These are phyloP conservation scores for Platanthera guangdongensis DNA, from an alignment of 106 monocot species.

Conservation along the genomic window DNA sequence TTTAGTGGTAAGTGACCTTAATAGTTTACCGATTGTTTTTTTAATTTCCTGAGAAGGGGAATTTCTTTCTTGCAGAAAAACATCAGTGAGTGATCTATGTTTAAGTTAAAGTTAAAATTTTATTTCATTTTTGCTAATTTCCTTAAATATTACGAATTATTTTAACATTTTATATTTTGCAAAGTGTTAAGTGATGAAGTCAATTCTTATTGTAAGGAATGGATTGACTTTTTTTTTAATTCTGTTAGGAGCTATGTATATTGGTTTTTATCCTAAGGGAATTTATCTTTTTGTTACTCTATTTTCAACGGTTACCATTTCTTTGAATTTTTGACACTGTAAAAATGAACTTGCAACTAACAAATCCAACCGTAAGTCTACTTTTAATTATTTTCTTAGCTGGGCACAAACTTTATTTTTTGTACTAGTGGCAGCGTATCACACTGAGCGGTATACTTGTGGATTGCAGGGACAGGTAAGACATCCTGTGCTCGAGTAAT, in stretches of 20 bases:
- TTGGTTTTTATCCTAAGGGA: background rate
- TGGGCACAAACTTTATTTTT: background rate
- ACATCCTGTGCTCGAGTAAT: slow-evolving; percentile 95
- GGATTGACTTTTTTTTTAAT: background rate
- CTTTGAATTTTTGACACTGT: background rate
- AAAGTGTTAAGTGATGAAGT: background rate
- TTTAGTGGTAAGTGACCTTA: background rate
- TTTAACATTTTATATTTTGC: background rate
- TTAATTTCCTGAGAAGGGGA: background rate
- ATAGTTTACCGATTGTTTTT: background rate
- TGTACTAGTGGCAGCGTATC: background rate
- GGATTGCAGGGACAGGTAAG: slow-evolving; percentile 75
- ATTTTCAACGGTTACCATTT: background rate
- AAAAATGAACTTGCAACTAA: background rate
- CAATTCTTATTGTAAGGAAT: background rate
- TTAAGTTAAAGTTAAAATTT: background rate
- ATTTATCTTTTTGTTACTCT: background rate
- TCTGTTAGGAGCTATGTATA: background rate
- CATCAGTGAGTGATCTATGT: background rate
- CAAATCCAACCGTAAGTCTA: background rate
- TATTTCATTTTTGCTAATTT: background rate
- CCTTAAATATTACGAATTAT: background rate
- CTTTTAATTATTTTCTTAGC: background rate
- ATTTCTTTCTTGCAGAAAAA: background rate
- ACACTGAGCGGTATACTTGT: slow-evolving; percentile 1